phyloP scores from a whole-genome alignment of 495 filamentous ascomycete species.

The Xylaria scruposa region DNA sequence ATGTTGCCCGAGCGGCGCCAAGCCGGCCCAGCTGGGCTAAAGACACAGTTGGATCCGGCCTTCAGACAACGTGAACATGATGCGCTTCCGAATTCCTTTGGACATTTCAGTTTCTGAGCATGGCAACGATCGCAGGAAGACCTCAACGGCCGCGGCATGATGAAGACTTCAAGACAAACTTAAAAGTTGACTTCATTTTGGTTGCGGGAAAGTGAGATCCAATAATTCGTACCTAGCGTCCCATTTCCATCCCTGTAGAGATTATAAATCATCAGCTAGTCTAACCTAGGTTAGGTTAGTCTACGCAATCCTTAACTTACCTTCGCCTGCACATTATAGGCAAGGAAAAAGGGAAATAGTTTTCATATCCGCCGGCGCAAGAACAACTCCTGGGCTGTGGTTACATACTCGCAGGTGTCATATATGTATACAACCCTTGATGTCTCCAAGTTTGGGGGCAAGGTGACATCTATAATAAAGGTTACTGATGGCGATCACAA shows the following conservation, averaged over 20 bases:
- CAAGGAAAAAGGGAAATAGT: no score
- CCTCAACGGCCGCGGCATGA: constrained; percentile 38
- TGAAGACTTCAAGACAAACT: not conserved
- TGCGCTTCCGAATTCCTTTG: constrained; percentile 36
- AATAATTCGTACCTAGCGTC: not conserved
- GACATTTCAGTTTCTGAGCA: constrained; percentile 49
- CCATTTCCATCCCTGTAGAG: not conserved
- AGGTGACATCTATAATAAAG: no score
- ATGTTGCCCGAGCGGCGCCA: constrained; percentile 30
- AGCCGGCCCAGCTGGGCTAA: constrained; percentile 44
- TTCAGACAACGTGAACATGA: constrained; percentile 46
- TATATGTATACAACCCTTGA: no score
- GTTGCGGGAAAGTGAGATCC: not conserved
- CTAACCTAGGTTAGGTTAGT: no score
- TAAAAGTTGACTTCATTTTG: not conserved
- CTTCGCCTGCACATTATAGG: not conserved
- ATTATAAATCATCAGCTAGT: constrained; percentile 4
- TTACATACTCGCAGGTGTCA: no score
- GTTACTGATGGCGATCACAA: no score
- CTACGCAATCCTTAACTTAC: not conserved
- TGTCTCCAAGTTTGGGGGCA: no score
- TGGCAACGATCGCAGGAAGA: constrained; percentile 49
- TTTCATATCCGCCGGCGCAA: no score
- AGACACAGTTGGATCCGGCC: constrained; percentile 42
- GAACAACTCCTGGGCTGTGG: no score